Conservation (phyloP, 305 asterid genomes). For the Striga hermonthica region DNA sequence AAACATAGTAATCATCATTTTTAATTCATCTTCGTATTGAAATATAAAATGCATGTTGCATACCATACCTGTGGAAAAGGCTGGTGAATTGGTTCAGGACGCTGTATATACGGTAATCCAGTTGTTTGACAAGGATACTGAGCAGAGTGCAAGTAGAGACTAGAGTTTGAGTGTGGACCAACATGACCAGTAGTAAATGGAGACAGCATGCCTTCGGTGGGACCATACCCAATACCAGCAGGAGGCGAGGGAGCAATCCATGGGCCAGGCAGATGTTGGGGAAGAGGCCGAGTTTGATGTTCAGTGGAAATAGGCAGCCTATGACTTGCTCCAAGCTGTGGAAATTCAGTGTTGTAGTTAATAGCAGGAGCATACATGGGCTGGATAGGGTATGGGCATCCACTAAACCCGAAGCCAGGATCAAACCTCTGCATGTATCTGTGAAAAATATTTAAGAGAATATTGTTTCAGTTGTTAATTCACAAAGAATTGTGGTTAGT, state of each 20-base stretch:
- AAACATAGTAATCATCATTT: slow-evolving; percentile 10
- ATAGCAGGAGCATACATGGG: slow-evolving; percentile 96
- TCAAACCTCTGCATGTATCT: slow-evolving; percentile 97
- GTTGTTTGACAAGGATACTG: slow-evolving; percentile 88
- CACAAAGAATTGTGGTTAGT: background rate
- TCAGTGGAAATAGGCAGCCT: slow-evolving; percentile 65
- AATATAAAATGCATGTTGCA: slow-evolving; percentile 1
- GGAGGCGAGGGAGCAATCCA: slow-evolving; percentile 75
- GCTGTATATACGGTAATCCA: slow-evolving; percentile 72
- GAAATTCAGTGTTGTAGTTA: slow-evolving; percentile 90
- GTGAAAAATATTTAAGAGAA: slow-evolving; percentile 24
- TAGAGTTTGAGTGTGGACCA: slow-evolving; percentile 56
- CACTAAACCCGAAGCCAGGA: slow-evolving; percentile 93
- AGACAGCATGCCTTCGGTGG: slow-evolving; percentile 66
- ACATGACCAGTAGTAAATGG: slow-evolving; percentile 73
- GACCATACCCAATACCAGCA: slow-evolving; percentile 76
- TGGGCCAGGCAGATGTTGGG: slow-evolving; percentile 70
- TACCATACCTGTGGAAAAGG: slow-evolving; percentile 73
- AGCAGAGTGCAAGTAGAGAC: slow-evolving; percentile 63
- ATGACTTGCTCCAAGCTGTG: slow-evolving; percentile 83
- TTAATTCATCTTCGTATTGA: slow-evolving; percentile 12
- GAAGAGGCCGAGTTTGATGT: slow-evolving; percentile 69
- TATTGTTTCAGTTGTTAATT: slow-evolving; percentile 13
- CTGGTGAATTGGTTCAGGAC: slow-evolving; percentile 79
- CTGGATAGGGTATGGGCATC: slow-evolving; percentile 79